Conservation (phyloP, 179 eudicot genomes). For the Camellia oleifera region DNA sequence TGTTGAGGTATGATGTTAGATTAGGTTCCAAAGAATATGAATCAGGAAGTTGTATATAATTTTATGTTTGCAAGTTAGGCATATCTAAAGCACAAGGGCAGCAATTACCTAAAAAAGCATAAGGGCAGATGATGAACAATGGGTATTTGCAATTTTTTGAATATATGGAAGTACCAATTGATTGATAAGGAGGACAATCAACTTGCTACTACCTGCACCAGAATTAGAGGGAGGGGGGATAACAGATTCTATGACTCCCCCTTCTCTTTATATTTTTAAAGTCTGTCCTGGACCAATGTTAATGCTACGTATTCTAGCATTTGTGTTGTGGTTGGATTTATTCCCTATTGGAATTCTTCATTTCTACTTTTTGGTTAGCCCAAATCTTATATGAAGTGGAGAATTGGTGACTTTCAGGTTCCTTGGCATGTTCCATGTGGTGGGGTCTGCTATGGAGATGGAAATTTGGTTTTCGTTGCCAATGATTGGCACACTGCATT, state of each 20-base stretch:
- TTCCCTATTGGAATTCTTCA: neutral
- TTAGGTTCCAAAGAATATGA: neutral
- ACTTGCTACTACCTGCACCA: neutral
- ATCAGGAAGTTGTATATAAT: neutral
- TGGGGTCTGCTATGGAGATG: conserved; percentile 94
- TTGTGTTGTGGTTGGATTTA: too few relatives aligned
- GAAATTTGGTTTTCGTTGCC: conserved; percentile 94
- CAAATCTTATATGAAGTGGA: neutral
- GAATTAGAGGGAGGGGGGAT: neutral
- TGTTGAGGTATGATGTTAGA: conserved; percentile 67
- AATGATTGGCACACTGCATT: conserved; percentile 99
- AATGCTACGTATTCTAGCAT: too few relatives aligned
- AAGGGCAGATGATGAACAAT: neutral
- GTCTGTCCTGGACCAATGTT: neutral
- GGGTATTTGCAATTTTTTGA: neutral
- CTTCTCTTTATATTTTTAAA: neutral
- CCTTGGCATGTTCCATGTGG: conserved; percentile 99
- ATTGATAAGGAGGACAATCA: neutral
- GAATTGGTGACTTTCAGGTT: conserved; percentile 50
- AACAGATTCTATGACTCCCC: neutral
- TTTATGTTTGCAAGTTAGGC: neutral
- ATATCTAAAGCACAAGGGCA: neutral
- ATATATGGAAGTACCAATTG: neutral
- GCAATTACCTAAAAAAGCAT: too few relatives aligned
- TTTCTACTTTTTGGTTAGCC: neutral